Evolutionary conservation across 2,329 filamentous ascomycete species (phyloP), one percentile per base, ranked within the genome.

Genomic region (Cercospora brassicicola): DNA sequence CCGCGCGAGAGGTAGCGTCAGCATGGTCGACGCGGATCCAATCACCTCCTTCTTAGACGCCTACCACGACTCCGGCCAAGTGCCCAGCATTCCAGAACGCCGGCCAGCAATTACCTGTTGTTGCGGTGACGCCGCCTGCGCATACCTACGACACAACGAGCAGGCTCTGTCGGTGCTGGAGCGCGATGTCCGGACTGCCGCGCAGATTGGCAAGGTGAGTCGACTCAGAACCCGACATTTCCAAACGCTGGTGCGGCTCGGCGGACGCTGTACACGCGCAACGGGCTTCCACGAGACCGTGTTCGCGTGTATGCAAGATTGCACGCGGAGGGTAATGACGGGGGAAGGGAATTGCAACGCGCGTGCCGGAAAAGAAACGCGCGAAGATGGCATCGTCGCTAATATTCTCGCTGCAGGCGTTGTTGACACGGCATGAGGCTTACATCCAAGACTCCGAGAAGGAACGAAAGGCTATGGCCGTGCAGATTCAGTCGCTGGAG

Each of bases 401-500:
- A 81, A 96, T 89, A 63, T 91, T 88, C 81, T 83, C 86, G 64
- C 81, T 90, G 67, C 89, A 98, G 95, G 93, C 93, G 68, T 86
- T 99, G 66, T 88, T 99, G 51, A 89, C 91, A 72, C 91, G 94
- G 75, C 94, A 99, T 86, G 94, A 98, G 84, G 89, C 91, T 68
- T 97, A 96, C 81, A 94, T 97, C 86, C 90, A 90, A 73, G 93
- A 97, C 79, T 93, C 94, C 68, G 93, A 97, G 83, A 88, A 89
- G 74, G 93, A 97, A 78, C 91, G 94, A 69, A 83, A 85, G 69
- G 87, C 90, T 69, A 88, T 97, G 81, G 86, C 87, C 55, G 80
- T 83, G 57, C 91, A 87, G 69, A 93, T 97, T 77, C 89, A 91
- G 74, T 85, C 85, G 71, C 85, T 99, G 62, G 92, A 96, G 81